Evolutionary conservation across 305 asterid genomes (phyloP).

Genomic region (Fraxinus greggii): DNA sequence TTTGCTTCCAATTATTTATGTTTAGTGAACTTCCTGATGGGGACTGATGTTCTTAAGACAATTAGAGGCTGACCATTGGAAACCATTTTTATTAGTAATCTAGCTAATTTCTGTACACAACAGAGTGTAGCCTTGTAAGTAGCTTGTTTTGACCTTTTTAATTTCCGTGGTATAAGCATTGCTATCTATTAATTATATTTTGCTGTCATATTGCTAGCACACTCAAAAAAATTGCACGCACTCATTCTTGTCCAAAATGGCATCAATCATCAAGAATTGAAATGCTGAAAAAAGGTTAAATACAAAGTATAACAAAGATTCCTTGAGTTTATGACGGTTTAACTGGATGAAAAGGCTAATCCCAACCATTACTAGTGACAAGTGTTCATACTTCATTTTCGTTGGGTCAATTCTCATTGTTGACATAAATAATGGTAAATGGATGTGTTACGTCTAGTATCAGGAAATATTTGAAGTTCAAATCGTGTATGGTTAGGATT

Average conservation of each 20-base stretch:
- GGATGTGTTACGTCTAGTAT: slow-evolving; percentile 1
- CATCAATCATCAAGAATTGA: slow-evolving; percentile 2
- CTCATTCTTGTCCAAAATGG: not conserved
- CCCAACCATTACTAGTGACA: slow-evolving; percentile 5
- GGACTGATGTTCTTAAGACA: not conserved
- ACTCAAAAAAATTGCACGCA: not conserved
- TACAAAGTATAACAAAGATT: slow-evolving; percentile 22
- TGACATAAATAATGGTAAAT: not conserved
- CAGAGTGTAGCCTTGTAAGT: slow-evolving; percentile 5
- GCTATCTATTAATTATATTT: not conserved
- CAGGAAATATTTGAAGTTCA: slow-evolving; percentile 15
- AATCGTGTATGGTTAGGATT: not conserved
- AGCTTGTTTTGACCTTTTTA: not conserved
- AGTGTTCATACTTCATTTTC: not conserved
- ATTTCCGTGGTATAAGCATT: not conserved
- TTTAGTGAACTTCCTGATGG: slow-evolving; percentile 6
- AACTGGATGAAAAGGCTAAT: slow-evolving; percentile 5
- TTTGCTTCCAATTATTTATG: not conserved
- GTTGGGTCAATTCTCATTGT: slow-evolving; percentile 9
- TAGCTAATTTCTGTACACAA: not conserved
- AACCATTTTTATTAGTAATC: not conserved
- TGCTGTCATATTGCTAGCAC: not conserved
- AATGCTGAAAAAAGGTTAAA: slow-evolving; percentile 15
- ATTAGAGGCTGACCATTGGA: not conserved
- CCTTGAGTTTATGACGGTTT: slow-evolving; percentile 20